Evolutionary conservation across 371 early-diverging fungal species (phyloP).

Genomic region (Mucor mucedo): DNA sequence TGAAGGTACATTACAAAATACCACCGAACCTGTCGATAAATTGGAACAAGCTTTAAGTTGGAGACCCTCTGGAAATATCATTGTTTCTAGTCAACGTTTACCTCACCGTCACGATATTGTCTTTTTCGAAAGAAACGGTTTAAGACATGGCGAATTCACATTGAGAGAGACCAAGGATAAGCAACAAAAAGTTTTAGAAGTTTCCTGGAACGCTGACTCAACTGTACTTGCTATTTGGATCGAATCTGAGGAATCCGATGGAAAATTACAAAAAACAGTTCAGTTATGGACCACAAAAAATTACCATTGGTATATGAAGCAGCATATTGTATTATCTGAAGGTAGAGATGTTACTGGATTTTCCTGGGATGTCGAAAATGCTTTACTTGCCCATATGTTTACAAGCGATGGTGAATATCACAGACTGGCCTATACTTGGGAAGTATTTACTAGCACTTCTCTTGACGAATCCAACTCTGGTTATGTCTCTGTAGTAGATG

Average conservation of each 20-base stretch:
- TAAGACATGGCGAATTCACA: constrained; percentile 93
- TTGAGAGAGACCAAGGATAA: constrained; percentile 56
- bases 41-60: constrained; percentile 87
- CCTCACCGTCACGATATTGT: constrained; percentile 89
- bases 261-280: constrained; percentile 53
- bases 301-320: constrained; percentile 96
- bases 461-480: constrained; percentile 60
- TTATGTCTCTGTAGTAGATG: constrained; percentile 83
- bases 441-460: constrained; percentile 61
- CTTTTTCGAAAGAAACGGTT: constrained; percentile 94
- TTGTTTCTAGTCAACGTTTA: constrained; percentile 80
- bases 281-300: constrained; percentile 94
- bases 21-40: constrained; percentile 79
- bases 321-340: constrained; percentile 60
- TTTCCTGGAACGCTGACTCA: constrained; percentile 91
- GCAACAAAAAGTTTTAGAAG: constrained; percentile 56
- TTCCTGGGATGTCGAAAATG: constrained; percentile 76
- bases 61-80: constrained; percentile 90
- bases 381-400: constrained; percentile 66
- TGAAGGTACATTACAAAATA: constrained; percentile 82
- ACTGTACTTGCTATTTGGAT: constrained; percentile 82
- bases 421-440: constrained; percentile 58
- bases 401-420: constrained; percentile 62
- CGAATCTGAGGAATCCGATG: constrained; percentile 33
- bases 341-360: constrained; percentile 51